These are phyloP conservation scores for Paradendryphiella salina DNA, from an alignment of 2,329 filamentous ascomycete species.

Conservation along the genomic window DNA sequence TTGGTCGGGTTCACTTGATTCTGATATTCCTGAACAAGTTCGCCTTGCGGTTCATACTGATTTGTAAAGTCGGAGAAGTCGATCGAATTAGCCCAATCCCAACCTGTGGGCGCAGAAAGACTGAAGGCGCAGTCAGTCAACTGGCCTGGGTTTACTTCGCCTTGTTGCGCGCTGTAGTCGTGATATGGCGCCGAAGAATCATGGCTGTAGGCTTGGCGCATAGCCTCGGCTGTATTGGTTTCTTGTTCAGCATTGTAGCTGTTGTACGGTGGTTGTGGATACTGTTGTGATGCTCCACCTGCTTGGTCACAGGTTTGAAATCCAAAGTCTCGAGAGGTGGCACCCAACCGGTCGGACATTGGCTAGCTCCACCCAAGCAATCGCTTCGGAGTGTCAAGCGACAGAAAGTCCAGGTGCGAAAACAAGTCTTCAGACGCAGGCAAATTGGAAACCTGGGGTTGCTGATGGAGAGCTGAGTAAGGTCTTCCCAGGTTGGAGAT, in stretches of 20 bases:
- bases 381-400: slow-evolving; percentile 21
- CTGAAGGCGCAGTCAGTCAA: slow-evolving; percentile 30
- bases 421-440: background rate
- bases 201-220: slow-evolving; percentile 22
- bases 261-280: slow-evolving; percentile 24
- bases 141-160: slow-evolving; percentile 22
- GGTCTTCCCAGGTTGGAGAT: slow-evolving; percentile 5
- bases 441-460: background rate
- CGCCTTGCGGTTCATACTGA: slow-evolving; percentile 53
- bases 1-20: slow-evolving; percentile 32
- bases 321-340: slow-evolving; percentile 35
- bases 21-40: slow-evolving; percentile 47
- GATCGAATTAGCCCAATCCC: slow-evolving; percentile 47
- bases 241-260: slow-evolving; percentile 34
- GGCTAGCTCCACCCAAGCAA: slow-evolving; percentile 19
- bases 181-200: slow-evolving; percentile 26
- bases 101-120: slow-evolving; percentile 33
- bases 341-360: slow-evolving; percentile 38
- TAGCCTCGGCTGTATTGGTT: slow-evolving; percentile 27
- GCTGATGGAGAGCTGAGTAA: slow-evolving; percentile 14
- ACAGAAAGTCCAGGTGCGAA: slow-evolving; percentile 4
- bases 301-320: slow-evolving; percentile 44
- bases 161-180: slow-evolving; percentile 24
- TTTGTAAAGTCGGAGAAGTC: slow-evolving; percentile 40
- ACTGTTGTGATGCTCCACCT: slow-evolving; percentile 23